Conservation (phyloP, 305 asterid species). For the Solanum chacoense region DNA sequence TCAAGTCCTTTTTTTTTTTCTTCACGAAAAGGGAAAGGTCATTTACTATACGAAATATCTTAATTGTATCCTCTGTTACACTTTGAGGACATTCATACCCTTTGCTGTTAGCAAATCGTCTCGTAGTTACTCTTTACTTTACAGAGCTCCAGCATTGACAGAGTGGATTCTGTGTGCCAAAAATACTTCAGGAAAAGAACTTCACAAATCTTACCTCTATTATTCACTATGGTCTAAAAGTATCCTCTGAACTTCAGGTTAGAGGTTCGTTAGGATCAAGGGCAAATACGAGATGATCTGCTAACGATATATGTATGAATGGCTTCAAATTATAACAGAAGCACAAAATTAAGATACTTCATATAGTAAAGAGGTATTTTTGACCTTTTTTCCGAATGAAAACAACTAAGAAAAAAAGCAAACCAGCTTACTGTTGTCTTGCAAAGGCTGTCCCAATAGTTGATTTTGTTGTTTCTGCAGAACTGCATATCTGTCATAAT, state of each 20-base stretch:
- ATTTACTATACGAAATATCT: background rate
- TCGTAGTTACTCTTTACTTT: background rate
- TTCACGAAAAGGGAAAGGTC: background rate
- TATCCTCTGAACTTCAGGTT: background rate
- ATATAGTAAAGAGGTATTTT: background rate
- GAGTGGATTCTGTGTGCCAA: background rate
- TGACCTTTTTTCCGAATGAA: background rate
- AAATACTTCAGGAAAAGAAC: background rate
- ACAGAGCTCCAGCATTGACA: background rate
- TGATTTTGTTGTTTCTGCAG: constrained; percentile 10
- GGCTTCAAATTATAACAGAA: background rate
- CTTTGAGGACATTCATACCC: background rate
- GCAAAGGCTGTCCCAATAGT: background rate
- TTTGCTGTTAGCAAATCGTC: background rate
- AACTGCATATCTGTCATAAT: constrained; percentile 22
- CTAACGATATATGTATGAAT: background rate
- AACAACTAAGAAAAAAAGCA: background rate
- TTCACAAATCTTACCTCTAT: background rate
- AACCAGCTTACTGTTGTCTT: background rate
- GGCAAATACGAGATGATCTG: background rate
- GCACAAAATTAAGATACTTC: background rate
- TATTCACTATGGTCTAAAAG: background rate
- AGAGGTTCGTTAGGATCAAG: background rate
- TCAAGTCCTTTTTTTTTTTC: background rate
- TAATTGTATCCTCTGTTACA: background rate